Evolutionary conservation across 345 rosid genomes (phyloP).

Genomic region (Iberis pinnata): DNA sequence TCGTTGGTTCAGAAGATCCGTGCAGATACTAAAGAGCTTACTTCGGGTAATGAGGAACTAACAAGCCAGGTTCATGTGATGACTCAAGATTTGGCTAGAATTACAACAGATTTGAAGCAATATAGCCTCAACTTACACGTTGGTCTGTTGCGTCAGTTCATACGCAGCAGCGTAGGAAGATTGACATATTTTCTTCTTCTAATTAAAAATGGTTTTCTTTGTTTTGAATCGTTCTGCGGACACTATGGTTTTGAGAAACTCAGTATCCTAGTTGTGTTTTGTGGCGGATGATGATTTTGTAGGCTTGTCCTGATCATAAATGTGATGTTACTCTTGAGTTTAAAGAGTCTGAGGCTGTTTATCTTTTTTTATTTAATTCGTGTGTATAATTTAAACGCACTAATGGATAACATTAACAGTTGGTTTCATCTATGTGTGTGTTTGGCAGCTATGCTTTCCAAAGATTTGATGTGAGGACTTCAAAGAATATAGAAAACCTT

Average conservation of each 20-base stretch:
- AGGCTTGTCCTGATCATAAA: conserved; percentile 37
- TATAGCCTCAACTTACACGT: conserved; percentile 32
- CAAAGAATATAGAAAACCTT: conserved; percentile 55
- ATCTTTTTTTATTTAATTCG: too few species aligned
- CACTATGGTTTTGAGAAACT: too few species aligned
- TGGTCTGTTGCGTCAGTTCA: conserved; percentile 29
- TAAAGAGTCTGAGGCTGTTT: conserved; percentile 27
- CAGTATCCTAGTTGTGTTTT: too few species aligned
- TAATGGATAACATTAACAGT: background rate
- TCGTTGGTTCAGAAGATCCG: conserved; percentile 54
- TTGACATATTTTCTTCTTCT: conserved; percentile 17
- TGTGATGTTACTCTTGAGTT: conserved; percentile 23
- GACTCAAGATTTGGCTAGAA: conserved; percentile 66
- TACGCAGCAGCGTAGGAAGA: conserved; percentile 35
- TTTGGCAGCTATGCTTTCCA: conserved; percentile 61
- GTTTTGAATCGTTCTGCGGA: too few species aligned
- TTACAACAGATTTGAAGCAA: conserved; percentile 62
- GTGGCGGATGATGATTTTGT: conserved; percentile 37
- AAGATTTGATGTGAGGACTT: conserved; percentile 85
- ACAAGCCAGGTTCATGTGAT: conserved; percentile 57
- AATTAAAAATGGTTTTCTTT: background rate
- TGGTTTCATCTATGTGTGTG: too few species aligned
- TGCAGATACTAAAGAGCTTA: conserved; percentile 69
- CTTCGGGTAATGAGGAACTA: conserved; percentile 58
- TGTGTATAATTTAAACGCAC: too few species aligned